Base-by-base conservation (phyloP, 805 yeast genomes). In the Henningerozyma blattae region DNA sequence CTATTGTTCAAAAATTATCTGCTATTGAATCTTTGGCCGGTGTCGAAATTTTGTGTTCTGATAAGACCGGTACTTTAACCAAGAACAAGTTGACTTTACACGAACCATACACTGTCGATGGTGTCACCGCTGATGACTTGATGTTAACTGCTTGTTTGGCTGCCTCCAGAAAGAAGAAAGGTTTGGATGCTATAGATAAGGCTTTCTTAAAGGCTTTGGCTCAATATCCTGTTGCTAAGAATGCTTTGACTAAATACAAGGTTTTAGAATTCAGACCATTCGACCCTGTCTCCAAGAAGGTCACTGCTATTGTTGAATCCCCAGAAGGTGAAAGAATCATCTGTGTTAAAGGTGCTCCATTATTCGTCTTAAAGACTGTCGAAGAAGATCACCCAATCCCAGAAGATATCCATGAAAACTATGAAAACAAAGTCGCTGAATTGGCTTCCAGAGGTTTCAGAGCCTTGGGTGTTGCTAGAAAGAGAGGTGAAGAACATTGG, bases 401-500 rank as follows among this genome's bases (percentile, higher is more conserved):
- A 53, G 95, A 84, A 69, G 93, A 82, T 61, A 69, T 86, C 61
- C 82, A 80, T 59, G 91, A 83, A 69, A 84, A 82, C 74, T 86
- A 86, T 67, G 93, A 85, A 73, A 82, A 84, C 77, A 85, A 85
- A 67, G 95, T 86, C 56, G 94, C 94, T 58, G 95, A 86, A 70
- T 84, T 86, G 62, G 95, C 95, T 59, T 78, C 93, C 54, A 80
- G 95, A 77, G 95, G 95, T 75, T 86, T 84, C 89, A 75, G 95
- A 69, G 86, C 95, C 58, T 73, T 86, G 62, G 95, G 95, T 79
- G 95, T 86, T 70, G 95, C 95, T 47, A 83, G 95, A 76, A 84
- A 84, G 84, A 78, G 94, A 72, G 95, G 93, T 68, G 94, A 84
- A 67, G 93, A 93, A 56, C 93, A 83, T 77, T 86, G 95, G 95